Percentiles rank a stretch among this genome's conserved stretches.
Conservation (phyloP, 352 stramenopile genomes). For the Pythium oligandrum region DNA sequence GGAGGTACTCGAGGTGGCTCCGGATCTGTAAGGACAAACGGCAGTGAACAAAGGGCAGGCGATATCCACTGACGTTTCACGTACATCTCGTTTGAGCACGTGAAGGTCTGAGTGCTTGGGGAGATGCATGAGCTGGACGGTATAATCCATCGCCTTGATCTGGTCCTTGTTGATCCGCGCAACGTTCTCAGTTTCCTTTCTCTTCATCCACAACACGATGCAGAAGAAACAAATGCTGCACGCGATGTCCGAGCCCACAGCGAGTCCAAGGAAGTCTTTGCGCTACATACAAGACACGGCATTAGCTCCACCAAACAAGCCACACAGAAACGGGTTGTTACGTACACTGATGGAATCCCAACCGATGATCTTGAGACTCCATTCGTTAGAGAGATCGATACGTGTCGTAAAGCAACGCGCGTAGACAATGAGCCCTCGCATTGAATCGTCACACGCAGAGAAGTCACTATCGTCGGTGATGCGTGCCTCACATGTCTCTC, state of each 20-base stretch:
- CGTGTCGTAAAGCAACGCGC: constrained; percentile 72
- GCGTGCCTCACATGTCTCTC: constrained; percentile 29
- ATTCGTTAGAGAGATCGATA: constrained; percentile 66
- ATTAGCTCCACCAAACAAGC: constrained; percentile 1
- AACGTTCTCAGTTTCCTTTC: constrained; percentile 63
- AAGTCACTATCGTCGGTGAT: constrained; percentile 61
- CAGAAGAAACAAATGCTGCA: constrained; percentile 66
- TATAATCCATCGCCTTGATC: constrained; percentile 74
- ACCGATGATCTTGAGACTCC: constrained; percentile 73
- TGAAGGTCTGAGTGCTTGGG: constrained; percentile 54
- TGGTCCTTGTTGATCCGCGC: constrained; percentile 52
- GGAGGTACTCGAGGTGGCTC: constrained; percentile 50
- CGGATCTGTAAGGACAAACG: constrained; percentile 36
- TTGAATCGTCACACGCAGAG: constrained; percentile 28
- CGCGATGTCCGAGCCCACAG: constrained; percentile 64
- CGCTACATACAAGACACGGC: constrained; percentile 26
- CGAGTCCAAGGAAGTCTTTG: constrained; percentile 59
- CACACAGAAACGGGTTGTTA: background rate
- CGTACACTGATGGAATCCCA: constrained; percentile 75
- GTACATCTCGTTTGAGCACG: constrained; percentile 56
- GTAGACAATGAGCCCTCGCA: constrained; percentile 60
- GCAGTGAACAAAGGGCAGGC: background rate
- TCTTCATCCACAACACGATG: constrained; percentile 65
- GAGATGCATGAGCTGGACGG: constrained; percentile 66
- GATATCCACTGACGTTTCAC: background rate